Base-by-base conservation (phyloP, 2,329 filamentous ascomycete genomes). In the Aureobasidium musti region DNA sequence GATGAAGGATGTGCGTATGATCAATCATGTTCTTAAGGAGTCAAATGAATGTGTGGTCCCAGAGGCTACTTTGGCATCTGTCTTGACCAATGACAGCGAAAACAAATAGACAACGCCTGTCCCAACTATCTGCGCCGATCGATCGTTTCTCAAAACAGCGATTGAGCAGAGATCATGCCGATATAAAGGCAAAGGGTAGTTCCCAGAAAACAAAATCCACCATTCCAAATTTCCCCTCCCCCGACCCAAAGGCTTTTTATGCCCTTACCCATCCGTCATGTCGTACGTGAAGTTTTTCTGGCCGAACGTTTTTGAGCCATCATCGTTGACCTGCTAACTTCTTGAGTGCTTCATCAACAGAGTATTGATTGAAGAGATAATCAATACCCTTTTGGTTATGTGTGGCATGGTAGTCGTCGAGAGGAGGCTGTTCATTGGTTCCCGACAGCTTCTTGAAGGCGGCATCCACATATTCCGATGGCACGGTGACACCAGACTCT, bases 401-500 rank as follows among this genome's bases (percentile, higher is more conserved):
- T 37, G 61, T 64, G 43, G 64, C 53, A 54, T 66, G 53, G 5
- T 53, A 54, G 2, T 43, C 26, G 30, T 68, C 61, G 26, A 63
- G 52, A 35, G 66, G 47, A 30, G 68, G 67, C 28, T 72, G 69
- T 65, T 75, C 73, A 35, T 77, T 73, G 5, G 49, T 54, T 47
- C 77, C 75, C 7, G 77, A 77, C 30, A 83, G 69, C 61, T 80
- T 80, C 73, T 80, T 78, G 63, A 83, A 76, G 5, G 81, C 80
- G 45, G 78, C 86, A 74, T 97, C 90, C 72, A 98, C 96, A 73
- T 98, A 93, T 65, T 87, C 87, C 79, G 96, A 89, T 69, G 92
- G 89, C 28, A 99, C 91, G 21, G 97, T 91, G 14, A 96, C 91
- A 19, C 95, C 94, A 21, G 85, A 89, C 71, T 96, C 91, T 0